These are phyloP conservation scores for Pseudonitzschia delicatissima DNA, from an alignment of 108 stramenopile species.

Conservation along the genomic window DNA sequence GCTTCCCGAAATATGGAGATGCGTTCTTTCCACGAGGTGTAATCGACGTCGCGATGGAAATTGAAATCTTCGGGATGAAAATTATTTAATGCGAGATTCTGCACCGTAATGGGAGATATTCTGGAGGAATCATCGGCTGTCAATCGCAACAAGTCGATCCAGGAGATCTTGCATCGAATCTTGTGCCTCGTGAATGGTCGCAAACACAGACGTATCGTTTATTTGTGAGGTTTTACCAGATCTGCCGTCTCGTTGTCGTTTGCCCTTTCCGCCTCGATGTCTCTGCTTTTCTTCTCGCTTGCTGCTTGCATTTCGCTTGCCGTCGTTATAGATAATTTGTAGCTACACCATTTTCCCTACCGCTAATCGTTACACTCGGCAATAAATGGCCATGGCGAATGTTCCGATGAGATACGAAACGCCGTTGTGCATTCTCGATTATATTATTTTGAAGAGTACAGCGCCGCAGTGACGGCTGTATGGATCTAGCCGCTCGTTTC, in stretches of 20 bases:
- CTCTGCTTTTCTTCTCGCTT: background rate
- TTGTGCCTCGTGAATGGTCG: slow-evolving; percentile 1
- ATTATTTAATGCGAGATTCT: background rate
- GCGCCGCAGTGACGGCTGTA: too few species aligned
- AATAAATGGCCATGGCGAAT: too few species aligned
- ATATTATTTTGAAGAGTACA: too few species aligned
- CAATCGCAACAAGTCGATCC: background rate
- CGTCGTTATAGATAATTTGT: too few species aligned
- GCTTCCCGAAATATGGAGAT: background rate
- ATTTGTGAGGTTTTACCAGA: background rate
- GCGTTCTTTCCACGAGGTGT: too few species aligned
- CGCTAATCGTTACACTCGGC: too few species aligned
- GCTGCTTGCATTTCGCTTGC: background rate
- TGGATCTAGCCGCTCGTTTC: too few species aligned
- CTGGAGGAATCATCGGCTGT: background rate
- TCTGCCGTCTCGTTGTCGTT: background rate
- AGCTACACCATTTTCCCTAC: too few species aligned
- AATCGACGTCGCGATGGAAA: background rate
- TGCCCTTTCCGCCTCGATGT: background rate
- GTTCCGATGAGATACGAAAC: too few species aligned
- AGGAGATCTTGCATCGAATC: slow-evolving; percentile 1
- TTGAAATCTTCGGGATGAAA: background rate
- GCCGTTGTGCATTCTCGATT: too few species aligned
- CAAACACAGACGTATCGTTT: background rate
- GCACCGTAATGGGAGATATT: background rate